Percentiles rank a stretch among this genome's conserved stretches.
Evolutionary conservation across 192 early-diverging fungal genomes (phyloP).

Genomic region (Linnemannia schmuckeri): DNA sequence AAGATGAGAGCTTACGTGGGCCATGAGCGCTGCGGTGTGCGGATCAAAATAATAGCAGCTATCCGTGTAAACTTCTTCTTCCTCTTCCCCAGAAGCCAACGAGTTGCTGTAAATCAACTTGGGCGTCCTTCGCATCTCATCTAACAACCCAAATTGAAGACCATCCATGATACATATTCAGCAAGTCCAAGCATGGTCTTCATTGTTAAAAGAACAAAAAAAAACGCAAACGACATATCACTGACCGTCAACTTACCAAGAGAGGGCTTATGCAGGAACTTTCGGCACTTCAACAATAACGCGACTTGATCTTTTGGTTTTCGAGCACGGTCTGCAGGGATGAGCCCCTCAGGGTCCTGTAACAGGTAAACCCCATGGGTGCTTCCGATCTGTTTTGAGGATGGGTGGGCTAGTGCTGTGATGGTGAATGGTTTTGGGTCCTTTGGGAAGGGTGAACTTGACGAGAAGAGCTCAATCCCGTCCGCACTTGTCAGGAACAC

Average conservation of each 20-base stretch:
- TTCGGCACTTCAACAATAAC: constrained; percentile 32
- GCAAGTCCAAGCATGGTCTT: too few species aligned
- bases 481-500: constrained; percentile 55
- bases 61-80: constrained; percentile 55
- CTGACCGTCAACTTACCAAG: constrained; percentile 22
- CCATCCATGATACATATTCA: too few species aligned
- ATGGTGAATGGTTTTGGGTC: constrained; percentile 37
- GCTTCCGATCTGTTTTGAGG: constrained; percentile 48
- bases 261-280: constrained; percentile 58
- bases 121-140: constrained; percentile 23
- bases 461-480: constrained; percentile 47
- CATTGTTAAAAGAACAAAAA: not conserved
- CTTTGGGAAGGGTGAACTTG: constrained; percentile 25
- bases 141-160: not conserved
- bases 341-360: constrained; percentile 26
- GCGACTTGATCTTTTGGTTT: constrained; percentile 27
- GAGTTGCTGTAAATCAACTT: not conserved
- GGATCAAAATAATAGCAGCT: constrained; percentile 61
- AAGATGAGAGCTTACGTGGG: constrained; percentile 24
- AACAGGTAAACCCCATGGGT: constrained; percentile 59
- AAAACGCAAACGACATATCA: too few species aligned
- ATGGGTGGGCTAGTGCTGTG: constrained; percentile 58
- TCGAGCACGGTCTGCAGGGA: constrained; percentile 11
- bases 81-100: not conserved
- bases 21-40: constrained; percentile 33